Base-by-base conservation (phyloP, 2,329 filamentous ascomycete genomes). In the Colletotrichum phormii region DNA sequence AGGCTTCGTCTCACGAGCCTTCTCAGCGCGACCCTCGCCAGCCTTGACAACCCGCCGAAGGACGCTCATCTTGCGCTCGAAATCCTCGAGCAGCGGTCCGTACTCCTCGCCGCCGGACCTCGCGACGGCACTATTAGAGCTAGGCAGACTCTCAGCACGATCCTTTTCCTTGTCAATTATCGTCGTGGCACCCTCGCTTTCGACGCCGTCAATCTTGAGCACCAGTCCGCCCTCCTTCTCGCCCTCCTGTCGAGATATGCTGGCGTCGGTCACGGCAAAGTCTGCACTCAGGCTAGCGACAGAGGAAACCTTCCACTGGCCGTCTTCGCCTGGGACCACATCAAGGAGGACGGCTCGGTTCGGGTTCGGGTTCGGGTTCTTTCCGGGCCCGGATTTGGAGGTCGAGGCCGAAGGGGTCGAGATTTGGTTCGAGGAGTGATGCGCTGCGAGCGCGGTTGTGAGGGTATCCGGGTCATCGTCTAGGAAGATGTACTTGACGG, bases 401-500 rank as follows among this genome's bases (percentile, higher is more conserved):
- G 76, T 71, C 72, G 71, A 81, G 75, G 74, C 80, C 74, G 78
- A 79, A 77, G 71, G 69, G 11, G 33, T 69, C 60, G 46, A 37
- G 24, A 58, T 64, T 59, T 60, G 69, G 78, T 77, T 63, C n/a
- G 77, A 62, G 15, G 77, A 75, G 74, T 80, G 78, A 59, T 76
- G 75, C 12, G 76, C 71, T 66, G 80, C 89, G 82, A 81, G 91
- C 2, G 93, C 91, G 49, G 90, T 88, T 1, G 93, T 93, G 49
- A 97, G 86, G 57, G 93, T 85, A 59, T 95, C 93, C 2, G 91
- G 89, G 79, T 98, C 95, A 82, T 98, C 97, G 82, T 98, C 95
- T 77, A 90, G 90, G 85, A 99, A 98, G 79, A 98, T 89, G 84
- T 98, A 98, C 84, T 96, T 95, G 1, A 98, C 91, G 65, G 90